Evolutionary conservation across 2,329 filamentous ascomycete genomes (phyloP), one percentile per base, ranked within the genome.

Genomic region (Aspergillus fischeri): DNA sequence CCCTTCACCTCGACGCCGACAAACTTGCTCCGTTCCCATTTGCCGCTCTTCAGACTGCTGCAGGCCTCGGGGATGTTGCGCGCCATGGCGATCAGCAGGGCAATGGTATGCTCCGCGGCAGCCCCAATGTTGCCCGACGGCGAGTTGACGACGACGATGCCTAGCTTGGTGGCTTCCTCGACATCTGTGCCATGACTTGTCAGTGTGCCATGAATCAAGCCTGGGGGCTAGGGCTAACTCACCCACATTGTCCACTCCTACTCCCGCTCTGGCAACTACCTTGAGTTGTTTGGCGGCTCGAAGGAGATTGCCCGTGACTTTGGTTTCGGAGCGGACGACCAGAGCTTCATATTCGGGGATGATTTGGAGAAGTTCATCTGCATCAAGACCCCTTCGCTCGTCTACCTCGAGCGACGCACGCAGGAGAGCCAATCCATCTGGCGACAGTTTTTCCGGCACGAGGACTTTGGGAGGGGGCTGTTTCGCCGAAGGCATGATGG

Each of bases 51-150:
- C 61, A 91, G 77, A 58, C 82, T 85, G n/a, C 82, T 77, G 62
- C 87, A 87, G 1, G 86, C 90, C 52, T 85, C 83, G 1, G 88
- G 86, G 25, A 93, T 80, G 64, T 93, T 89, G 25, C 90, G 79
- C 3, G 90, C 89, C 54, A 87, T 85, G 0, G 89, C 85, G 73
- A 94, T 84, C 56, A 93, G 78, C 45, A 94, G 78, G 53, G 86
- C 86, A 53, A 92, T 82, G 0, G 89, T 91, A 66, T 92, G 89
- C 69, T 92, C 89, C 0, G 89, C 89, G 0, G 90, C 90, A 0
- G 90, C 90, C 56, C 88, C 84, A 63, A 92, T 91, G 69, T 94
- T 94, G 1, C 90, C 90, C 20, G 84, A 83, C 0, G 90, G 90
- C 27, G 85, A 88, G 72, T 93, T 94, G 55, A 93, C 86, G 2